These are phyloP conservation scores for Atkinsonella hypoxylon DNA, from an alignment of 2,329 filamentous ascomycete species.

Conservation along the genomic window DNA sequence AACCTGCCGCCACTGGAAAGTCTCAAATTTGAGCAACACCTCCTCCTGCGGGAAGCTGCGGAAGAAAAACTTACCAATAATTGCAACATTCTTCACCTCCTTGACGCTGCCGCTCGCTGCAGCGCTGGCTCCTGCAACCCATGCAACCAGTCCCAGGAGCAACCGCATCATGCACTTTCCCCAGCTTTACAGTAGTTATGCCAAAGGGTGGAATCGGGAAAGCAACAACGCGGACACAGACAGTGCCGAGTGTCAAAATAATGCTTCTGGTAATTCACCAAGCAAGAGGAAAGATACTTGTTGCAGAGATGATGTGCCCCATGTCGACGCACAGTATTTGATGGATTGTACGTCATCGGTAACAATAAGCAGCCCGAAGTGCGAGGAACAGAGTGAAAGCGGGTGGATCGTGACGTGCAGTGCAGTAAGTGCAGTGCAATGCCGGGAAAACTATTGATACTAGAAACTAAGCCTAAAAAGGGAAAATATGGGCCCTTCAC, in stretches of 20 bases:
- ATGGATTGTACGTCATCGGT: not conserved
- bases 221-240: not conserved
- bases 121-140: constrained; percentile 8
- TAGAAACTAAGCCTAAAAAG: too few relatives aligned
- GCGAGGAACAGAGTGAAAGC: not conserved
- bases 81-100: constrained; percentile 22
- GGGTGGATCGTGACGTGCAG: too few relatives aligned
- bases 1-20: too few relatives aligned
- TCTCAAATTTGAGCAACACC: too few relatives aligned
- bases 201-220: not conserved
- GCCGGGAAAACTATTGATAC: too few relatives aligned
- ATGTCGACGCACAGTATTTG: not conserved
- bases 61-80: constrained; percentile 26
- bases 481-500: too few relatives aligned
- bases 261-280: not conserved
- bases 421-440: too few relatives aligned
- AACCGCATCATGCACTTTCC: constrained; percentile 3
- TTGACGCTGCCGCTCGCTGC: constrained; percentile 4
- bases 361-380: not conserved
- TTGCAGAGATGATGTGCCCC: not conserved
- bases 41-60: too few relatives aligned
- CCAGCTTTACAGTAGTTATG: too few relatives aligned
- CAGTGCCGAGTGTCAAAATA: not conserved
- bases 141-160: constrained; percentile 5
- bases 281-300: not conserved